These are phyloP conservation scores for Coniochaeta sp. DNA, from an alignment of 2,329 filamentous ascomycete species.

Conservation along the genomic window DNA sequence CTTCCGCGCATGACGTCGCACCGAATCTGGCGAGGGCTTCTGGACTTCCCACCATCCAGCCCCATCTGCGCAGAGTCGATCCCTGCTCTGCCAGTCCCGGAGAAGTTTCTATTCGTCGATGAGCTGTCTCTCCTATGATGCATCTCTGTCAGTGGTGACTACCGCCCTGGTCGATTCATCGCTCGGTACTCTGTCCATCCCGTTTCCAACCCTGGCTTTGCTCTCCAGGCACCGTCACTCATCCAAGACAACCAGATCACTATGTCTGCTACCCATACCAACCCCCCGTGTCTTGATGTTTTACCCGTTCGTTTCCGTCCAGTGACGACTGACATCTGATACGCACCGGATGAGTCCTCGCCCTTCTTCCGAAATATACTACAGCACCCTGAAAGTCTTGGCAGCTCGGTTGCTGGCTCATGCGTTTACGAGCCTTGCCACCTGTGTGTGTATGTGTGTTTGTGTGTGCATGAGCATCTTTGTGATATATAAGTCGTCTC, in stretches of 20 bases:
- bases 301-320: slow-evolving; percentile 21
- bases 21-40: slow-evolving; percentile 5
- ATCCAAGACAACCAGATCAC: not conserved
- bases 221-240: not conserved
- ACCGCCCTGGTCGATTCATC: not conserved
- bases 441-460: not conserved
- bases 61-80: slow-evolving; percentile 3
- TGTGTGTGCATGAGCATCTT: slow-evolving; percentile 3
- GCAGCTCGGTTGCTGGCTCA: slow-evolving; percentile 16
- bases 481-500: slow-evolving; percentile 29
- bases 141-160: not conserved
- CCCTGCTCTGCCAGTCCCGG: not conserved
- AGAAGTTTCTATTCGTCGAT: not conserved
- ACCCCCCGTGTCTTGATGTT: slow-evolving; percentile 16
- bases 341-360: slow-evolving; percentile 30
- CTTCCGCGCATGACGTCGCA: slow-evolving; percentile 18
- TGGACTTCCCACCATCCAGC: slow-evolving; percentile 5
- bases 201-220: not conserved
- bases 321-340: slow-evolving; percentile 26
- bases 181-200: slow-evolving; percentile 1
- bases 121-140: not conserved
- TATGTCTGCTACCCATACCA: not conserved
- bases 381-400: slow-evolving; percentile 21
- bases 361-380: slow-evolving; percentile 26
- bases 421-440: slow-evolving; percentile 11